Evolutionary conservation across 2,329 filamentous ascomycete genomes (phyloP).

Genomic region (Aureobasidium sp.): DNA sequence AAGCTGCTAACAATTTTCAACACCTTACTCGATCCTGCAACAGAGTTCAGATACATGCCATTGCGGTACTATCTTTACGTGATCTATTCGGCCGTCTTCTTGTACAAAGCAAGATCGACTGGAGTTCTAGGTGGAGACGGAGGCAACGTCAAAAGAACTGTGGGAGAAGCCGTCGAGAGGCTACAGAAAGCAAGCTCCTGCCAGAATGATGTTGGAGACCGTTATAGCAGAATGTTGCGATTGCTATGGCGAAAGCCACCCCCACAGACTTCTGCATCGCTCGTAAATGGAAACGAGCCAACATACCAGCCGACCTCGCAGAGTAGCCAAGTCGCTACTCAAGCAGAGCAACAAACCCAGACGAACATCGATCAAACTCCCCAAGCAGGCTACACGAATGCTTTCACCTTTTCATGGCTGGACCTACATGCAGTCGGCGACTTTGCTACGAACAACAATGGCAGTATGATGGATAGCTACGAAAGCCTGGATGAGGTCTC

Average conservation of each 20-base stretch:
- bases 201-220: conserved; percentile 52
- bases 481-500: conserved; percentile 27
- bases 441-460: conserved; percentile 37
- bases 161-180: conserved; percentile 53
- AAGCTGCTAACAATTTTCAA: conserved; percentile 54
- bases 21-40: conserved; percentile 52
- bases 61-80: conserved; percentile 56
- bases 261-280: conserved; percentile 9
- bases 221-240: conserved; percentile 55
- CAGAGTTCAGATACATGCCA: conserved; percentile 57
- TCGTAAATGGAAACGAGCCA: conserved; percentile 16
- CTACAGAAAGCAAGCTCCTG: conserved; percentile 53
- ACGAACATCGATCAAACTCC: conserved; percentile 23
- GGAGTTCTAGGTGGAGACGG: conserved; percentile 51
- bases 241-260: conserved; percentile 49
- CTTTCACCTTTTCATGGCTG: conserved; percentile 55
- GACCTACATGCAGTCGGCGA: conserved; percentile 55
- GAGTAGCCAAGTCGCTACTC: conserved; percentile 14
- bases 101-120: conserved; percentile 58
- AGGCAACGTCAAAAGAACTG: conserved; percentile 50
- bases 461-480: conserved; percentile 24
- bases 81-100: conserved; percentile 58
- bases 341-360: conserved; percentile 30
- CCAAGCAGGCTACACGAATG: conserved; percentile 37
- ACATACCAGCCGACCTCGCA: background rate